phyloP scores from a whole-genome alignment of 768 basidiomycete genomes.

The Agaricus subrufescens region DNA sequence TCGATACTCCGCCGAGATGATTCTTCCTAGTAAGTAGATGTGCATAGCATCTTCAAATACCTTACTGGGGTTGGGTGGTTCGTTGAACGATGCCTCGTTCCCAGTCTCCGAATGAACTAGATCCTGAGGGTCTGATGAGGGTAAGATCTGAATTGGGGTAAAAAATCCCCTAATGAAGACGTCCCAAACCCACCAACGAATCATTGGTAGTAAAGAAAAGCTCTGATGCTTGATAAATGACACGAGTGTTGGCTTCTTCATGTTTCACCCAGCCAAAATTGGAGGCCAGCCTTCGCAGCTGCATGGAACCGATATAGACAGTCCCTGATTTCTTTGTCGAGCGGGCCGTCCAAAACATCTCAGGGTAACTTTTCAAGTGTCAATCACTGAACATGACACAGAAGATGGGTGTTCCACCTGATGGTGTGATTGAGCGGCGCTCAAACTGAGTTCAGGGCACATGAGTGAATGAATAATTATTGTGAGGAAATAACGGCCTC shows the following conservation, averaged over 20 bases:
- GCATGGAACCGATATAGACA: constrained; percentile 69
- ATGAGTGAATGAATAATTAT: neutral
- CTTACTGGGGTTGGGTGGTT: constrained; percentile 64
- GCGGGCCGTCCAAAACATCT: constrained; percentile 73
- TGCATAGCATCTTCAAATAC: constrained; percentile 58
- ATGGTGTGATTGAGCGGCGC: constrained; percentile 82
- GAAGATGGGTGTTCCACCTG: constrained; percentile 41
- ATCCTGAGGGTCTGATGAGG: constrained; percentile 35
- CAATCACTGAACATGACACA: constrained; percentile 2
- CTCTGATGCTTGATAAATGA: constrained; percentile 22
- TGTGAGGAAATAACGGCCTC: neutral
- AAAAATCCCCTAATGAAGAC: neutral
- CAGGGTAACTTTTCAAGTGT: constrained; percentile 51
- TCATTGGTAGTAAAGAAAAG: constrained; percentile 83
- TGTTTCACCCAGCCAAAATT: neutral
- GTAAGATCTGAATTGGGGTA: neutral
- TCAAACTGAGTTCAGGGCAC: constrained; percentile 41
- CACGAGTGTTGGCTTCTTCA: neutral
- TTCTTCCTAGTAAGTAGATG: constrained; percentile 66
- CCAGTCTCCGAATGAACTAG: constrained; percentile 75
- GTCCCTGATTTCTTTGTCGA: constrained; percentile 70
- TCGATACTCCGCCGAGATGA: constrained; percentile 54
- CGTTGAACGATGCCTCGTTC: constrained; percentile 68
- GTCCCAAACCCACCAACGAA: constrained; percentile 43
- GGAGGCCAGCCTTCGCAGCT: constrained; percentile 56